Conservation (phyloP, 768 basidiomycete species). For the Suillus ampliporus region DNA sequence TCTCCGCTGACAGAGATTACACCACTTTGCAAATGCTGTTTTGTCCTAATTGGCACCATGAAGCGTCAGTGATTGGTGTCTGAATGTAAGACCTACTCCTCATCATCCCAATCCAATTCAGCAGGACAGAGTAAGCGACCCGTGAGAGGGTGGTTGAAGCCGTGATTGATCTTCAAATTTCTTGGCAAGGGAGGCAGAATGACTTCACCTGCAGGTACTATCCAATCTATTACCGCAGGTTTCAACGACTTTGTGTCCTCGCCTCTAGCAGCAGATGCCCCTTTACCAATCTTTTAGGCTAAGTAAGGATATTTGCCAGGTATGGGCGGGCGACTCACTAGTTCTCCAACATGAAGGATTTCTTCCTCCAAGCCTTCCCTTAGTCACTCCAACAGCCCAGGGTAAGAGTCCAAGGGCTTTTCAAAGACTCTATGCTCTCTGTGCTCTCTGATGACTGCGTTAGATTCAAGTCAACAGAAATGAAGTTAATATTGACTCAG, state of each 20-base stretch:
- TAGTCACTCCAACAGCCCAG: conserved; percentile 20
- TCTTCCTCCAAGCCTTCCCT: conserved; percentile 21
- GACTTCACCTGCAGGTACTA: conserved; percentile 17
- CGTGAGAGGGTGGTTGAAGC: conserved; percentile 24
- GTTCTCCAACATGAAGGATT: conserved; percentile 19
- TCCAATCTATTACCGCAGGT: conserved; percentile 20
- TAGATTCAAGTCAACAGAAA: too few species aligned
- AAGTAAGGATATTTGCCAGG: not conserved
- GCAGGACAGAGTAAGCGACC: conserved; percentile 25
- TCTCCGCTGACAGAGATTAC: conserved; percentile 14
- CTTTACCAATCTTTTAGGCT: conserved; percentile 25
- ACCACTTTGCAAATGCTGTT: conserved; percentile 16
- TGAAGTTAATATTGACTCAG: too few species aligned
- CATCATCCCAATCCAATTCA: conserved; percentile 23
- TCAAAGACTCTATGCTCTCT: conserved; percentile 12
- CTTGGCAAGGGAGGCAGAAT: conserved; percentile 18
- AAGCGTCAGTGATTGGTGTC: not conserved
- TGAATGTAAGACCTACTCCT: conserved; percentile 16
- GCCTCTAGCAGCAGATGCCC: conserved; percentile 22
- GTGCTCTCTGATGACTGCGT: too few species aligned
- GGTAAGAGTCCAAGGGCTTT: conserved; percentile 17
- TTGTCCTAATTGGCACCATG: conserved; percentile 4
- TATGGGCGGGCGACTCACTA: conserved; percentile 17
- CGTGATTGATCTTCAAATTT: conserved; percentile 19
- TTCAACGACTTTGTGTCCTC: conserved; percentile 14